phyloP scores from a whole-genome alignment of 306 rosid species.

The Gleditsia sinensis region DNA sequence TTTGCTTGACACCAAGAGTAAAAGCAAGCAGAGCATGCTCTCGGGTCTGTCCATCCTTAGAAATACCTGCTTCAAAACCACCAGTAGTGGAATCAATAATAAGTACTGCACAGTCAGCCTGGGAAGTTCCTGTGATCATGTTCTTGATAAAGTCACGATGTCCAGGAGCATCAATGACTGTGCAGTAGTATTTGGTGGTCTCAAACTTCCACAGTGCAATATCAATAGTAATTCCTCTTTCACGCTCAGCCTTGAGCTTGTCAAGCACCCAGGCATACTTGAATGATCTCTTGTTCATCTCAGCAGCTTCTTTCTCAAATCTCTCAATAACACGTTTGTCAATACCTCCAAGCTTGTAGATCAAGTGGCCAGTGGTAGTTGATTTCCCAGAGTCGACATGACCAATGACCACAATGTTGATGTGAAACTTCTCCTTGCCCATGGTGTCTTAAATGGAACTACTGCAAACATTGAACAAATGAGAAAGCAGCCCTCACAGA shows the following conservation, averaged over 20 bases:
- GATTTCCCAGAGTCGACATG: conserved; percentile 42
- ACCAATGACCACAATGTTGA: conserved; percentile 38
- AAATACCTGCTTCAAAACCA: conserved; percentile 43
- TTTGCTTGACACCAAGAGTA: conserved; percentile 37
- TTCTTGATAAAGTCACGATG: conserved; percentile 42
- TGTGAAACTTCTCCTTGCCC: conserved; percentile 41
- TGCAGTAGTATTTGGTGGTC: conserved; percentile 44
- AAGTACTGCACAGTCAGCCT: conserved; percentile 40
- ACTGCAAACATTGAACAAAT: not conserved
- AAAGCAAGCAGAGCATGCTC: too few relatives aligned
- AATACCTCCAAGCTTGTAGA: conserved; percentile 43
- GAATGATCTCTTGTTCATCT: conserved; percentile 41
- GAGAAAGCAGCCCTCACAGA: not conserved
- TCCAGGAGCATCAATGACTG: conserved; percentile 41
- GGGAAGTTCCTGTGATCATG: conserved; percentile 39
- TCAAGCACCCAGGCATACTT: conserved; percentile 41
- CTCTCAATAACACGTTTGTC: conserved; percentile 42
- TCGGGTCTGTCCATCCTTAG: conserved; percentile 39
- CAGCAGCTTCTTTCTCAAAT: conserved; percentile 43
- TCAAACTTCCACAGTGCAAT: conserved; percentile 41
- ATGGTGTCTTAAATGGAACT: conserved; percentile 4
- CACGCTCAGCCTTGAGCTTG: conserved; percentile 43
- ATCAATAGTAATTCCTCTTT: conserved; percentile 40
- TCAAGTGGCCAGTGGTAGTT: conserved; percentile 38
- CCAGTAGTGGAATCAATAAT: conserved; percentile 38